Evolutionary conservation across 768 basidiomycete genomes (phyloP).

Genomic region (Xerocomus spinulosus): DNA sequence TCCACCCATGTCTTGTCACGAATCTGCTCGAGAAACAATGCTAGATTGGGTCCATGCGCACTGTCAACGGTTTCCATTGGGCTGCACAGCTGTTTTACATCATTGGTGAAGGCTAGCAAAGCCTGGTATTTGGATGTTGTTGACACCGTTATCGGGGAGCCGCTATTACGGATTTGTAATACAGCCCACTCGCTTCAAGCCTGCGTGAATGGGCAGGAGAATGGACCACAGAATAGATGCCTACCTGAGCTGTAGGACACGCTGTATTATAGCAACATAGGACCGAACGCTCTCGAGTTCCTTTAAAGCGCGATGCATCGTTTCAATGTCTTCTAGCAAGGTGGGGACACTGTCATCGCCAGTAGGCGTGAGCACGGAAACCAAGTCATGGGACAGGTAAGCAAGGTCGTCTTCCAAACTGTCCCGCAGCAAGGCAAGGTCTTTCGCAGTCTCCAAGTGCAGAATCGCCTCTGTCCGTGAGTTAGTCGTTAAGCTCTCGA

Average conservation of each 20-base stretch:
- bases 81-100: slow-evolving; percentile 43
- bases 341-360: slow-evolving; percentile 51
- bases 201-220: slow-evolving; percentile 6
- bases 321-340: slow-evolving; percentile 79
- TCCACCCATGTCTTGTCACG: slow-evolving; percentile 71
- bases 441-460: slow-evolving; percentile 61
- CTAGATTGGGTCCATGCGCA: slow-evolving; percentile 49
- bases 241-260: slow-evolving; percentile 70
- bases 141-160: slow-evolving; percentile 39
- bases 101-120: slow-evolving; percentile 57
- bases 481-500: slow-evolving; percentile 44
- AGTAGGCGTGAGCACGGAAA: slow-evolving; percentile 44
- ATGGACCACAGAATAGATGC: background rate
- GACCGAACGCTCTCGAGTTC: slow-evolving; percentile 71
- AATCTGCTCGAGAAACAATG: slow-evolving; percentile 57
- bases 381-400: slow-evolving; percentile 59
- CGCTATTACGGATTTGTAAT: slow-evolving; percentile 42
- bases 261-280: slow-evolving; percentile 73
- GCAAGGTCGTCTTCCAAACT: slow-evolving; percentile 73
- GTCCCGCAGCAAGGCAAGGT: slow-evolving; percentile 72
- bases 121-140: slow-evolving; percentile 54
- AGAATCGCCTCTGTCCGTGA: slow-evolving; percentile 45
- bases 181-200: slow-evolving; percentile 52
- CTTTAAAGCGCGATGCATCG: slow-evolving; percentile 68
- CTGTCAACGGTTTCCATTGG: slow-evolving; percentile 41